phyloP scores from a whole-genome alignment of 73 alveolate genomes.

The Paramecium biaurelia region DNA sequence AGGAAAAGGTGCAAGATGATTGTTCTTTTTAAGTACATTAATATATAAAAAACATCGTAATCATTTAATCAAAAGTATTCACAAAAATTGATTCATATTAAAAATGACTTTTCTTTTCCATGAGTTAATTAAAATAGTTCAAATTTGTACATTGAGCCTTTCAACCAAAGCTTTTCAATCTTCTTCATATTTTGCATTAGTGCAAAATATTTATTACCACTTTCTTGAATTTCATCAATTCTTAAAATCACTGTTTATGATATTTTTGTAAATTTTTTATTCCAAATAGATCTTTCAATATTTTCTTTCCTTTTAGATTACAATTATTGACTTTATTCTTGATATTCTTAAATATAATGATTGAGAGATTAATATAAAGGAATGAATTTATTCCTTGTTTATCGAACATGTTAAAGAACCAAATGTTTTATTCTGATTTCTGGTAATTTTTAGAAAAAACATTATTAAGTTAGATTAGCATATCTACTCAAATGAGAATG shows the following conservation, averaged over 20 bases:
- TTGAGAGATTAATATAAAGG: neutral
- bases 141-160: neutral
- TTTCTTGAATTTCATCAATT: neutral
- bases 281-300: neutral
- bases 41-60: neutral
- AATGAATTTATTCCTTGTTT: neutral
- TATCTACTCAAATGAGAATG: neutral
- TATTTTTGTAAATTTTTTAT: neutral
- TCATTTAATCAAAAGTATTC: neutral
- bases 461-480: neutral
- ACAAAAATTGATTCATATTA: neutral
- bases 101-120: neutral
- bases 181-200: neutral
- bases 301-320: neutral
- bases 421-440: neutral
- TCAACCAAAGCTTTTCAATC: neutral
- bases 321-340: neutral
- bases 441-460: neutral
- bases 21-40: conserved; percentile 14
- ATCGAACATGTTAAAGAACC: neutral
- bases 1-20: conserved; percentile 72
- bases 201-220: neutral
- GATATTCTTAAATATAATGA: neutral
- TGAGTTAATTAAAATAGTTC: neutral
- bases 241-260: neutral